These are phyloP conservation scores for Eragrostis tef DNA, from an alignment of 202 grass and related monocot species.

Conservation along the genomic window DNA sequence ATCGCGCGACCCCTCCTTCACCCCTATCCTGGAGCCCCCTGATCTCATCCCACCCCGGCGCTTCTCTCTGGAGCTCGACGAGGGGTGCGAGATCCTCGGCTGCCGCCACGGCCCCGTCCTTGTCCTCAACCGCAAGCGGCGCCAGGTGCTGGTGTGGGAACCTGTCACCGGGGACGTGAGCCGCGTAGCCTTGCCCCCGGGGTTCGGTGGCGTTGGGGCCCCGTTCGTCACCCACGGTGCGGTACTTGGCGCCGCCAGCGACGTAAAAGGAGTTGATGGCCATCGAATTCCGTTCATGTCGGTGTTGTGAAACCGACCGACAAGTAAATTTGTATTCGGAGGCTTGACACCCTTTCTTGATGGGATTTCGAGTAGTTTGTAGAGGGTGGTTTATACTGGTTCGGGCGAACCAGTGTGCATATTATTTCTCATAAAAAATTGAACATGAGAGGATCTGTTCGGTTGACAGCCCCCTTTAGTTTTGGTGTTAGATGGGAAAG, in stretches of 20 bases:
- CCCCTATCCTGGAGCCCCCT: not conserved
- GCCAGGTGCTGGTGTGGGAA: not conserved
- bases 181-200: not conserved
- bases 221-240: not conserved
- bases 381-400: no score
- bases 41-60: not conserved
- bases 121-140: no score
- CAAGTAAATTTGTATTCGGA: no score
- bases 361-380: no score
- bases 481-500: no score
- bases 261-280: not conserved
- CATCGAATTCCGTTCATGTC: not conserved
- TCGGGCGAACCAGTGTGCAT: no score
- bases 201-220: not conserved
- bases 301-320: no score
- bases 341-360: no score
- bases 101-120: conserved; percentile 25
- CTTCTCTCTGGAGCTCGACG: not conserved
- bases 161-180: not conserved
- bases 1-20: not conserved
- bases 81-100: not conserved
- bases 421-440: no score
- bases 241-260: not conserved
- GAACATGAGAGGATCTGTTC: no score
- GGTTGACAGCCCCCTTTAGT: no score